Evolutionary conservation across 1,139 yeast species (phyloP).

Genomic region (Schizosaccharomyces versatilis): DNA sequence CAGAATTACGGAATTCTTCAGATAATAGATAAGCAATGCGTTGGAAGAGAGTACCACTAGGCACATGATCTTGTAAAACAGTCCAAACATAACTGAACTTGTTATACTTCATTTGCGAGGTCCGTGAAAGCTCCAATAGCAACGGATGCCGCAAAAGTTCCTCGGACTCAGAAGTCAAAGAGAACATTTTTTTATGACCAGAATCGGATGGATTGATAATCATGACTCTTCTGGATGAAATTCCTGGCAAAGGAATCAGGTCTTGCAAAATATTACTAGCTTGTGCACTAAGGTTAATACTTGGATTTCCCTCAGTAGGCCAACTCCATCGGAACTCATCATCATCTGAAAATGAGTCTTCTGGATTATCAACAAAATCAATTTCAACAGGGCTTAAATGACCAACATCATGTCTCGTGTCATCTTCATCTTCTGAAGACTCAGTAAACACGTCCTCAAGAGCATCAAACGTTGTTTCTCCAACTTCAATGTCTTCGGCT

Average conservation of each 20-base stretch:
- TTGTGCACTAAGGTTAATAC: not conserved
- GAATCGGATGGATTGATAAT: not conserved
- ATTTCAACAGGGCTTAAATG: slow-evolving; percentile 8
- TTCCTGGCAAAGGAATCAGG: not conserved
- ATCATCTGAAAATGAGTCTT: not conserved
- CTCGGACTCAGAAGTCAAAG: not conserved
- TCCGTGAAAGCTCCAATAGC: not conserved
- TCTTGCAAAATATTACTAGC: not conserved
- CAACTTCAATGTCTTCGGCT: slow-evolving; percentile 17
- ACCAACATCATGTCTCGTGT: slow-evolving; percentile 11
- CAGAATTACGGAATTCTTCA: not conserved
- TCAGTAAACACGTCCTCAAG: slow-evolving; percentile 22
- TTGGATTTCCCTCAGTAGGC: not conserved
- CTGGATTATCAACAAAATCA: slow-evolving; percentile 2
- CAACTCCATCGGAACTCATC: not conserved
- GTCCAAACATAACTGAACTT: not conserved
- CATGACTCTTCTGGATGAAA: not conserved
- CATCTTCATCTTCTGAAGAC: slow-evolving; percentile 14
- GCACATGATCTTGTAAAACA: not conserved
- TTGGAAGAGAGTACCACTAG: not conserved
- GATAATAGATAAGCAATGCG: not conserved
- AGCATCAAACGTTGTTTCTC: not conserved
- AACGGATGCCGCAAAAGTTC: not conserved
- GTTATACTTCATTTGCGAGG: no score
- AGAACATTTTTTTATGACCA: not conserved